A percentile compares a stretch with the other conserved stretches of the same genome.
These are phyloP conservation scores for Stramenopiles sp. DNA, from an alignment of 352 stramenopile species.

Conservation along the genomic window DNA sequence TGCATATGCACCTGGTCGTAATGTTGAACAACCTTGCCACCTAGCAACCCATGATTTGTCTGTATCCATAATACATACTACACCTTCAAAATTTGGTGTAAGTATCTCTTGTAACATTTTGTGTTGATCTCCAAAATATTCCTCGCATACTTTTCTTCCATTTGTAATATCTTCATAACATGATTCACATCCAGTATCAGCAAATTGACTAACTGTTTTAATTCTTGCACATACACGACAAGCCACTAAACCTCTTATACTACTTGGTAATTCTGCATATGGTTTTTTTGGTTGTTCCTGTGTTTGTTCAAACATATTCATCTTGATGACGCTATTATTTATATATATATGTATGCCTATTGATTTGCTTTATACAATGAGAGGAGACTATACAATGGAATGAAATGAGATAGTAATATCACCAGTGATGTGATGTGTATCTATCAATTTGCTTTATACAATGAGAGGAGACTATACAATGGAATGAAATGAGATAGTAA, in stretches of 20 bases:
- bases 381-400: too few relatives aligned
- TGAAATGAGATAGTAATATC: too few relatives aligned
- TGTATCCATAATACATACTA: not conserved
- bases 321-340: too few relatives aligned
- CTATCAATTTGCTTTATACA: too few relatives aligned
- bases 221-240: not conserved
- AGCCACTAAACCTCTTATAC: not conserved
- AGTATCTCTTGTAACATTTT: not conserved
- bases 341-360: too few relatives aligned
- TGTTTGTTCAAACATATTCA: too few relatives aligned
- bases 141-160: not conserved
- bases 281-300: not conserved
- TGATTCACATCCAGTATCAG: not conserved
- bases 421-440: too few relatives aligned
- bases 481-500: too few relatives aligned
- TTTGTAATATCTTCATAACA: not conserved
- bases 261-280: not conserved
- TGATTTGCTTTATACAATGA: too few relatives aligned
- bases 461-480: too few relatives aligned
- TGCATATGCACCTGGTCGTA: not conserved
- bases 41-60: not conserved
- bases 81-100: not conserved
- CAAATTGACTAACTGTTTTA: not conserved
- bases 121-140: not conserved
- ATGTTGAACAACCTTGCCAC: not conserved